phyloP scores from a whole-genome alignment of 306 rosid genomes.

The Citrullus mucosospermus region DNA sequence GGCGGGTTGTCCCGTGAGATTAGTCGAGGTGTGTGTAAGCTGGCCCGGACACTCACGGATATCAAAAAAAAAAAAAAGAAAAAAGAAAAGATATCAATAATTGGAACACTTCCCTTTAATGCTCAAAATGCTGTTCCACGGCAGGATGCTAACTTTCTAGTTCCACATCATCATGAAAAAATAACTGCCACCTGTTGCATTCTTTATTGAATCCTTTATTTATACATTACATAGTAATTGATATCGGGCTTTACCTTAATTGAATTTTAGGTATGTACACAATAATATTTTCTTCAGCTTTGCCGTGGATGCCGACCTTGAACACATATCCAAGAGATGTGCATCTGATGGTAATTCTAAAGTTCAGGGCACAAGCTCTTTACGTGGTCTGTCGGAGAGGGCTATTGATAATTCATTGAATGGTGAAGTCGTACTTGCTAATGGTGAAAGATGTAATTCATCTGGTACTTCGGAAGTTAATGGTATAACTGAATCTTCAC shows the following conservation, averaged over 20 bases:
- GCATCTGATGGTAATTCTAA: slow-evolving; percentile 34
- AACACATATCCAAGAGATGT: slow-evolving; percentile 60
- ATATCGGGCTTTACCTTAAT: slow-evolving; percentile 10
- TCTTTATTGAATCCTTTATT: neutral
- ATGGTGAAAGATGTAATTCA: slow-evolving; percentile 37
- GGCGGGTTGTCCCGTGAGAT: too few relatives aligned
- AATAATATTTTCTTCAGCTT: slow-evolving; percentile 96
- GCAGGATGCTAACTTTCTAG: neutral
- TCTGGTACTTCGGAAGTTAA: slow-evolving; percentile 29
- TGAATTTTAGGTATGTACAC: slow-evolving; percentile 78
- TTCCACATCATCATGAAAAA: neutral
- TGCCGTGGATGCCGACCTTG: slow-evolving; percentile 96
- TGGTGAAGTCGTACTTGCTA: slow-evolving; percentile 32
- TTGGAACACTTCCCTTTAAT: neutral
- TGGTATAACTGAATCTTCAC: slow-evolving; percentile 30
- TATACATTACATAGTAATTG: neutral
- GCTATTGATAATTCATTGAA: slow-evolving; percentile 18
- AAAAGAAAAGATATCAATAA: neutral
- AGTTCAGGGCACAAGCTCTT: slow-evolving; percentile 18
- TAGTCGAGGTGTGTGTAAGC: too few relatives aligned
- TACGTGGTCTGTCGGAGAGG: slow-evolving; percentile 35
- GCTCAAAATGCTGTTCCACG: neutral
- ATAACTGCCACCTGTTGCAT: neutral
- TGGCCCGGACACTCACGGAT: too few relatives aligned
- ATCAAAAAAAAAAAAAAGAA: too few relatives aligned